Conservation (phyloP, 805 yeast species). For the Starmerella sirachaensis region DNA sequence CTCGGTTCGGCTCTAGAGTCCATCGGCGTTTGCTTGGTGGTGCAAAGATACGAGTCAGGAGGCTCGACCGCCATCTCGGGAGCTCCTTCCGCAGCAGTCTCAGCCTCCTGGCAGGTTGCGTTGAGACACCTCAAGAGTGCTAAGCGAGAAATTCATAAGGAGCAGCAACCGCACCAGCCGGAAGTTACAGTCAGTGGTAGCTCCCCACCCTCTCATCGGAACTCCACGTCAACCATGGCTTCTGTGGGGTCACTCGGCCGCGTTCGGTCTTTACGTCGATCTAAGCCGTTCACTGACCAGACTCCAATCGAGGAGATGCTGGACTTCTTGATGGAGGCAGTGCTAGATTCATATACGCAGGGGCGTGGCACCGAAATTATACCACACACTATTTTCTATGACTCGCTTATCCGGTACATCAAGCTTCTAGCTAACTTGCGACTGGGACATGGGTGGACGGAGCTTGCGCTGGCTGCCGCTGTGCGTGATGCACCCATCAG, state of each 20-base stretch:
- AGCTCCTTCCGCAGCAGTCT: slow-evolving; percentile 26
- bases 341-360: slow-evolving; percentile 23
- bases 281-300: slow-evolving; percentile 27
- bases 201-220: slow-evolving; percentile 3
- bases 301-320: slow-evolving; percentile 16
- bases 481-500: slow-evolving; percentile 32
- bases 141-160: neutral
- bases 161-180: neutral
- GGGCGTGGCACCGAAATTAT: slow-evolving; percentile 51
- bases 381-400: slow-evolving; percentile 71
- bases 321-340: slow-evolving; percentile 20
- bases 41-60: slow-evolving; percentile 43
- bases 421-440: slow-evolving; percentile 40
- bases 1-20: slow-evolving; percentile 80
- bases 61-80: slow-evolving; percentile 7
- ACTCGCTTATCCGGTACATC: slow-evolving; percentile 51
- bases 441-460: slow-evolving; percentile 37
- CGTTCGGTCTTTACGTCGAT: slow-evolving; percentile 2
- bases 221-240: neutral
- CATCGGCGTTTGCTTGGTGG: slow-evolving; percentile 49
- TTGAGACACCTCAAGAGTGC: slow-evolving; percentile 1
- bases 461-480: slow-evolving; percentile 34
- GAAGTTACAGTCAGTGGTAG: neutral
- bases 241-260: slow-evolving; percentile 35
- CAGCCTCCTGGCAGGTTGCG: slow-evolving; percentile 18